Evolutionary conservation across 208 protist genomes (phyloP), one percentile per base, ranked within the genome.

Genomic region (Crithidia brevicula): DNA sequence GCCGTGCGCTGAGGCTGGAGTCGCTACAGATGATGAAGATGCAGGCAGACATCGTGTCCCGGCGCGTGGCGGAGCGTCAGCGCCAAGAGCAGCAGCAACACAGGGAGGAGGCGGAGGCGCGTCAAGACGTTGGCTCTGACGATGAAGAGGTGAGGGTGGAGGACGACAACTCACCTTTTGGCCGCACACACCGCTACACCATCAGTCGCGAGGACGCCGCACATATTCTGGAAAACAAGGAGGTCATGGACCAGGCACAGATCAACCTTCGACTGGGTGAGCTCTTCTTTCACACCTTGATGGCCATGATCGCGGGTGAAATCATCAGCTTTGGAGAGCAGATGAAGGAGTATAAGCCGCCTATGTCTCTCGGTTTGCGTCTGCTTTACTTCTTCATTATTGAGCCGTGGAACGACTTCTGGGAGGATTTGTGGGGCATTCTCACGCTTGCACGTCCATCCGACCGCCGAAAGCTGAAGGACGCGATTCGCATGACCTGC

Each of bases 401-500:
- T 27, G 83, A 89, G 31, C 65, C 74, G 27, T 89, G 74, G 76
- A 56, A 74, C 33, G 57, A 65, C 57, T 83, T 89, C 53, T 85
- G 75, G 68, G 23, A 51, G 16, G 79, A 83, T 45, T 47, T 83
- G 45, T 79, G 69, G 52, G 65, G 72, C 43, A 65, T 61, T 28
- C 30, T 89, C 15, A 77, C 75, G 16, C 54, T 89, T 9, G 73
- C 73, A 22, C 70, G 71, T 18, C 83, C 76, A 1, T 43, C 28
- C 64, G 77, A 85, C 67, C 56, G 70, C 10, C 74, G 83, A 1
- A 47, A 71, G 11, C 31, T 81, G 38, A 89, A 86, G 79, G 79
- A 89, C 71, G 79, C 75, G 25, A 72, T 89, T 46, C 82, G 82
- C 50, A 72, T 83, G 49, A 77, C 79, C 18, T 77, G 52, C 38